Evolutionary conservation across 768 basidiomycete species (phyloP).

Genomic region (Pisolithus tinctorius): DNA sequence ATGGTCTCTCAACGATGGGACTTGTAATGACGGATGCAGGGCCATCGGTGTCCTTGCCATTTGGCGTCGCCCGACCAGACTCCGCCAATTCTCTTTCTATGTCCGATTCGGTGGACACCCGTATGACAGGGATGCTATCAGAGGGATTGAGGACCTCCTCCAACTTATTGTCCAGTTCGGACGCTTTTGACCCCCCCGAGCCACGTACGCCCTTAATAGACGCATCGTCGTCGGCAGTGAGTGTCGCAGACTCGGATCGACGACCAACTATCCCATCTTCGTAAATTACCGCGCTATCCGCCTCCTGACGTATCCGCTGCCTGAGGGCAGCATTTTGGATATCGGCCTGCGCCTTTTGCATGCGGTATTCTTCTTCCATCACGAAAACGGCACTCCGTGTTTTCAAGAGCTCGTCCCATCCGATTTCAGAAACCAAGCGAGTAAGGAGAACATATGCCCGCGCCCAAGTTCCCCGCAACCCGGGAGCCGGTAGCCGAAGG

Average conservation of each 20-base stretch:
- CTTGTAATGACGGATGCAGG: slow-evolving; percentile 27
- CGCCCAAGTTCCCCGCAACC: slow-evolving; percentile 92
- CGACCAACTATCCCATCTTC: slow-evolving; percentile 53
- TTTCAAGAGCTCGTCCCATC: slow-evolving; percentile 98
- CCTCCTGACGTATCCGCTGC: slow-evolving; percentile 23
- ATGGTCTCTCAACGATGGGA: slow-evolving; percentile 34
- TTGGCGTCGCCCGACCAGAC: slow-evolving; percentile 14
- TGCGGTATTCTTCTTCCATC: slow-evolving; percentile 99
- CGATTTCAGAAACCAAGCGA: slow-evolving; percentile 86
- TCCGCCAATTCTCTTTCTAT: slow-evolving; percentile 36
- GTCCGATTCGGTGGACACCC: slow-evolving; percentile 68
- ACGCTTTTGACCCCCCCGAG: slow-evolving; percentile 17
- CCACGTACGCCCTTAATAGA: slow-evolving; percentile 57
- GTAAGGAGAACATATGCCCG: slow-evolving; percentile 89
- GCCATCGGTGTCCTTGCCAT: slow-evolving; percentile 29
- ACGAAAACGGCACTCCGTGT: slow-evolving; percentile 94
- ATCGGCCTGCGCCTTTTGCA: slow-evolving; percentile 84
- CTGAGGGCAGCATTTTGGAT: slow-evolving; percentile 34
- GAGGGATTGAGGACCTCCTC: slow-evolving; percentile 6
- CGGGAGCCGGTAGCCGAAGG: slow-evolving; percentile 90
- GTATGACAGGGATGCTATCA: slow-evolving; percentile 57
- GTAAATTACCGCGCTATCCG: slow-evolving; percentile 41
- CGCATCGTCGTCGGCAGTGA: slow-evolving; percentile 54
- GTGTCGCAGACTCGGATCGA: slow-evolving; percentile 19
- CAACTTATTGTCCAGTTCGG: slow-evolving; percentile 24